A percentile compares a stretch with the other conserved stretches of the same genome.
Conservation (phyloP, 108 stramenopile genomes). For the Skeletonema tropicum region DNA sequence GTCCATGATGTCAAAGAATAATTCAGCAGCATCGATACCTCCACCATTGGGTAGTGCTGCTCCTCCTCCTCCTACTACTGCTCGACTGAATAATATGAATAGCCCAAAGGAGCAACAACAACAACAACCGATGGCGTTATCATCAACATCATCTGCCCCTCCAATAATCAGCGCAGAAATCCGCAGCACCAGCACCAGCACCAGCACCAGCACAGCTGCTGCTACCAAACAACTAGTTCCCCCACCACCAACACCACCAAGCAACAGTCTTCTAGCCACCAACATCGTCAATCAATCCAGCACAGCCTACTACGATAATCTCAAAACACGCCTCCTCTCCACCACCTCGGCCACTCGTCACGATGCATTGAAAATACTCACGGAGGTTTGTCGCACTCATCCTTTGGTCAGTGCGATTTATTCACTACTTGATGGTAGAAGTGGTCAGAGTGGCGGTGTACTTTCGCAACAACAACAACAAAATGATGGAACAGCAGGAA, state of each 20-base stretch:
- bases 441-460: too few relatives aligned
- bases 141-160: not conserved
- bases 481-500: too few relatives aligned
- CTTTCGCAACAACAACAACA: too few relatives aligned
- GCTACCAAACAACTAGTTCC: not conserved
- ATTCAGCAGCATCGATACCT: not conserved
- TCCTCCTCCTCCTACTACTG: too few relatives aligned
- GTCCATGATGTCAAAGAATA: not conserved
- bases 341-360: not conserved
- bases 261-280: not conserved
- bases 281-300: not conserved
- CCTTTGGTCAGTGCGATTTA: not conserved
- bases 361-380: not conserved
- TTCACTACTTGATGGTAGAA: not conserved
- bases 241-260: not conserved
- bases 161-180: too few relatives aligned
- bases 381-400: not conserved
- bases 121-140: not conserved
- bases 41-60: not conserved
- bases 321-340: not conserved
- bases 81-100: not conserved
- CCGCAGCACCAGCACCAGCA: too few relatives aligned
- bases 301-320: conserved; percentile 5
- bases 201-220: not conserved
- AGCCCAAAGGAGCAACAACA: not conserved